A percentile compares a stretch with the other conserved stretches of the same genome.
Conservation (phyloP, 2,329 filamentous ascomycete genomes). For the Trichoderma koningiopsis region DNA sequence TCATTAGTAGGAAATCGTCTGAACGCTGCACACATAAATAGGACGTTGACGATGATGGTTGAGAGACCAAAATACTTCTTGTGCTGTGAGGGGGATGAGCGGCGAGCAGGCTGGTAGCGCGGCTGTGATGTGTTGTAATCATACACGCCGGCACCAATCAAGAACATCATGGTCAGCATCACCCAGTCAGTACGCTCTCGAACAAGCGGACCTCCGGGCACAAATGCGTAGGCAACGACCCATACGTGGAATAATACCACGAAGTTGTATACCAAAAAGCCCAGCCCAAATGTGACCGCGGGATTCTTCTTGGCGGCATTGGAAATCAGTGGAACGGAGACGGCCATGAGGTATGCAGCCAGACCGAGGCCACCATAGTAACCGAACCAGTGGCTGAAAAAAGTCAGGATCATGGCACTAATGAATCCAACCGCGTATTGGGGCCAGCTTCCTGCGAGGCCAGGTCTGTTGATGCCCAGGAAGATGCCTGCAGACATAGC, state of each 20-base stretch:
- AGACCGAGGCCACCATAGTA: constrained; percentile 81
- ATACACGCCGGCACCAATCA: constrained; percentile 83
- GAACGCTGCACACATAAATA: constrained; percentile 80
- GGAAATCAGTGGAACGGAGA: constrained; percentile 72
- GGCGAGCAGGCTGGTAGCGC: constrained; percentile 39
- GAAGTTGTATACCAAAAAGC: constrained; percentile 90
- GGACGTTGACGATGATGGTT: constrained; percentile 73
- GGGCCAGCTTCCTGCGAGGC: constrained; percentile 74
- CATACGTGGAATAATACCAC: constrained; percentile 97
- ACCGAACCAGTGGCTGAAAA: constrained; percentile 80
- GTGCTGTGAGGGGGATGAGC: constrained; percentile 44
- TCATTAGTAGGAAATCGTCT: constrained; percentile 90
- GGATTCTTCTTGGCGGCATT: constrained; percentile 77
- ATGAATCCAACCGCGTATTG: constrained; percentile 76
- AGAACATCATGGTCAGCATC: constrained; percentile 82
- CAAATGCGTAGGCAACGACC: constrained; percentile 98
- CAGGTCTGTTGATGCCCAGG: constrained; percentile 72
- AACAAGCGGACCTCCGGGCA: constrained; percentile 88
- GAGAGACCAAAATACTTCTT: constrained; percentile 58
- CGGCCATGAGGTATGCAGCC: constrained; percentile 79
- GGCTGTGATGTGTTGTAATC: constrained; percentile 60
- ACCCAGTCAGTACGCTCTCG: constrained; percentile 96
- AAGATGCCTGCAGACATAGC: constrained; percentile 83
- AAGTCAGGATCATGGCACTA: constrained; percentile 77
- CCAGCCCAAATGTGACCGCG: constrained; percentile 79